phyloP scores from a whole-genome alignment of 1,284 basidiomycete genomes.

The Sphaerobolus stellatus region DNA sequence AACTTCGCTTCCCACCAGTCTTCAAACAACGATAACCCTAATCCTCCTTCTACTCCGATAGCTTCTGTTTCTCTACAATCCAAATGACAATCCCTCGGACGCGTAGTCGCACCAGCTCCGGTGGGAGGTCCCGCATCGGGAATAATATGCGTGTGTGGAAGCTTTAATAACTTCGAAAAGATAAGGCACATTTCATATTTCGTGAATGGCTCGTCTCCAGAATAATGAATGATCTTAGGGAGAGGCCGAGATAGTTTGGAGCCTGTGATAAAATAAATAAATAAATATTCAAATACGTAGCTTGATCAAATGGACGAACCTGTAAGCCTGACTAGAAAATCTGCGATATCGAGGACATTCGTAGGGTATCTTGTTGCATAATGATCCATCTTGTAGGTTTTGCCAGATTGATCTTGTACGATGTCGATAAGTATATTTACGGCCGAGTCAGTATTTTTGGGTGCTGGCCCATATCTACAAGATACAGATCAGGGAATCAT shows the following conservation, averaged over 20 bases:
- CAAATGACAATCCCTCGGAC: conserved; percentile 72
- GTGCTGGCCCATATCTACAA: conserved; percentile 73
- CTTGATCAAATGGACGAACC: conserved; percentile 39
- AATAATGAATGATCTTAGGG: conserved; percentile 75
- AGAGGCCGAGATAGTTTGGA: conserved; percentile 29
- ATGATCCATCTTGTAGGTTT: conserved; percentile 84
- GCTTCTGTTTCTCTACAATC: conserved; percentile 67
- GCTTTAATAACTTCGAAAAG: conserved; percentile 64
- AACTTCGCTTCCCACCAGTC: conserved; percentile 70
- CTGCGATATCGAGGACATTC: conserved; percentile 72
- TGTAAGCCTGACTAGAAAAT: conserved; percentile 67
- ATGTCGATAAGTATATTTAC: conserved; percentile 79
- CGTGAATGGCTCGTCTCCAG: conserved; percentile 70
- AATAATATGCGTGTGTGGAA: conserved; percentile 65
- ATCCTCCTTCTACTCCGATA: conserved; percentile 47
- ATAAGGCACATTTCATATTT: conserved; percentile 84
- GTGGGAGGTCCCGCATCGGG: conserved; percentile 65
- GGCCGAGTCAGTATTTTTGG: conserved; percentile 73
- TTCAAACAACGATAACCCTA: conserved; percentile 66
- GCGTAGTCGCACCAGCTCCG: conserved; percentile 56
- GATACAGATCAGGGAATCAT: not conserved
- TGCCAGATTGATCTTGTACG: conserved; percentile 74
- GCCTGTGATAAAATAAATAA: not conserved
- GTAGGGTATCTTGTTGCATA: conserved; percentile 82
- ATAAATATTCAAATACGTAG: not conserved